Evolutionary conservation across 2,329 filamentous ascomycete genomes (phyloP).

Genomic region (Aspergillus spinulosporus): DNA sequence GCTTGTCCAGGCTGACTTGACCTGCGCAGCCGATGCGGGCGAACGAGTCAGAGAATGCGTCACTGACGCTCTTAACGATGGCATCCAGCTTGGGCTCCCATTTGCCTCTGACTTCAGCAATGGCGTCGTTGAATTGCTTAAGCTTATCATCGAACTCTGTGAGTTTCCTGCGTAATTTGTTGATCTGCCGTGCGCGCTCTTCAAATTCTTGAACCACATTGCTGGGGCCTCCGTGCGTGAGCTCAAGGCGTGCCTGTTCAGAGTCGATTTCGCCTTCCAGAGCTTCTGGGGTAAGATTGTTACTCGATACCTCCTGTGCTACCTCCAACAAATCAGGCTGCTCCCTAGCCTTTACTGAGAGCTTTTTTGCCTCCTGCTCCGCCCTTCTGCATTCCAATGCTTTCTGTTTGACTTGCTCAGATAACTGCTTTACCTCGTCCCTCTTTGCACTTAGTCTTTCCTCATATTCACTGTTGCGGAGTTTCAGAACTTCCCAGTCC

Average conservation of each 20-base stretch:
- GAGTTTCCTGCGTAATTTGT: constrained; percentile 61
- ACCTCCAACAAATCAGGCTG: background rate
- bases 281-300: background rate
- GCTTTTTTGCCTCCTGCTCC: background rate
- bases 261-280: constrained; percentile 68
- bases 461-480: constrained; percentile 43
- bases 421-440: background rate
- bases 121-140: constrained; percentile 57
- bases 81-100: constrained; percentile 86
- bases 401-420: background rate
- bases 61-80: constrained; percentile 77
- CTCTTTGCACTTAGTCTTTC: background rate
- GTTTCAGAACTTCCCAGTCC: constrained; percentile 70
- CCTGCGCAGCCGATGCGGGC: constrained; percentile 91
- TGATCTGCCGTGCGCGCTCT: constrained; percentile 68
- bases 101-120: constrained; percentile 64
- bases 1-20: constrained; percentile 84
- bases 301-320: background rate
- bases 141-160: constrained; percentile 58
- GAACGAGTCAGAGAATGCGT: constrained; percentile 91
- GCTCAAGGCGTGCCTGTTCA: constrained; percentile 72
- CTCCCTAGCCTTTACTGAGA: background rate
- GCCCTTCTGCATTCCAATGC: background rate
- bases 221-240: constrained; percentile 76
- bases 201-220: constrained; percentile 77